These are phyloP conservation scores for Pachysandra terminalis DNA, from an alignment of 164 flowering plant genomes.

Conservation along the genomic window DNA sequence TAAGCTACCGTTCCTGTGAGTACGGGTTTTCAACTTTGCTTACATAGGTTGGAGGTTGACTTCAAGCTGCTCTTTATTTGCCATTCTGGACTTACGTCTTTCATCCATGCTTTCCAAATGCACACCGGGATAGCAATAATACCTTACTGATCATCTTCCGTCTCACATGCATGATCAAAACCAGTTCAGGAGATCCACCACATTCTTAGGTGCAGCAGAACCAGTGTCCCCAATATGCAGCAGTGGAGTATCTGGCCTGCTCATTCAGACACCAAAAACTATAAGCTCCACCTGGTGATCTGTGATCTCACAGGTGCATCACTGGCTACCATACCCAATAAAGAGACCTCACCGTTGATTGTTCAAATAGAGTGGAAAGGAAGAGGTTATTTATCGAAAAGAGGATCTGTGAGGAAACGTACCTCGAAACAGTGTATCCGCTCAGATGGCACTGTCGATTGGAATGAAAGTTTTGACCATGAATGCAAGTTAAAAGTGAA, in stretches of 20 bases:
- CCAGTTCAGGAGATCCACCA: background rate
- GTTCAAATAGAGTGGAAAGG: slow-evolving; percentile 24
- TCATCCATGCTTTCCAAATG: background rate
- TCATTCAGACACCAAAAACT: slow-evolving; percentile 9
- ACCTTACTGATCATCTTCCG: background rate
- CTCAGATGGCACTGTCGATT: slow-evolving; percentile 19
- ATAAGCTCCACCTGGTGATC: slow-evolving; percentile 20
- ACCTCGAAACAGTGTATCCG: slow-evolving; percentile 18
- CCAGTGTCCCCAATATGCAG: slow-evolving; percentile 2
- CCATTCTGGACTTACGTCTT: background rate
- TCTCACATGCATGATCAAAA: background rate
- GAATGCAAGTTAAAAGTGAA: slow-evolving; percentile 21
- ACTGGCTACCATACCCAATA: background rate
- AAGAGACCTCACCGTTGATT: slow-evolving; percentile 2
- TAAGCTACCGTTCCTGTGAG: background rate
- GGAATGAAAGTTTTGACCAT: slow-evolving; percentile 26
- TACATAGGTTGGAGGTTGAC: slow-evolving; percentile 14
- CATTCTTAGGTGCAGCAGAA: background rate
- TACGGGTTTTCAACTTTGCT: slow-evolving; percentile 7
- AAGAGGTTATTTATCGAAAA: background rate
- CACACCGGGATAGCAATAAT: background rate
- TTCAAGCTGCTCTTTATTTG: background rate
- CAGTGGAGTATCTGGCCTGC: slow-evolving; percentile 11
- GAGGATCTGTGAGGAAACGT: slow-evolving; percentile 5
- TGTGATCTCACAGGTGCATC: slow-evolving; percentile 15